These are phyloP conservation scores for Aspergillus egyptiacus DNA, from an alignment of 495 filamentous ascomycete species.

Conservation along the genomic window DNA sequence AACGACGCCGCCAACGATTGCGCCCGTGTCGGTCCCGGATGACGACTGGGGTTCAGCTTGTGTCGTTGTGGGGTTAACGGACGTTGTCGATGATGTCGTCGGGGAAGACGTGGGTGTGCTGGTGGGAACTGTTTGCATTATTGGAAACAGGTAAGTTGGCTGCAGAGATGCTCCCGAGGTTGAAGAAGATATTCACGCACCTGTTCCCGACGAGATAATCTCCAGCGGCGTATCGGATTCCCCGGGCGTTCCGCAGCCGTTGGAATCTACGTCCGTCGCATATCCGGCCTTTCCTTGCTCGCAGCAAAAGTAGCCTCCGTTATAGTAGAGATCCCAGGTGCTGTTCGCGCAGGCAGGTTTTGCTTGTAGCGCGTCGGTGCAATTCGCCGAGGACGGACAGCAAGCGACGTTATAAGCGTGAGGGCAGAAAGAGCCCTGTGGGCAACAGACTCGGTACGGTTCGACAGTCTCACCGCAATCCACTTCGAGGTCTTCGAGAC, in stretches of 20 bases:
- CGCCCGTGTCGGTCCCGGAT: background rate
- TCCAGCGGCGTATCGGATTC: background rate
- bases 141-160: too few relatives aligned
- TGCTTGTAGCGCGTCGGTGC: background rate
- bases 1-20: conserved; percentile 5
- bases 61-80: too few relatives aligned
- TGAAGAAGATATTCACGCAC: background rate
- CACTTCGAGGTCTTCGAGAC: background rate
- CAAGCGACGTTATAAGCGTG: conserved; percentile 9
- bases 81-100: too few relatives aligned
- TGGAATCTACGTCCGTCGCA: background rate
- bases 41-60: too few relatives aligned
- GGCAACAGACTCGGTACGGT: conserved; percentile 7
- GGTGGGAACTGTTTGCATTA: too few relatives aligned
- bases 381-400: background rate
- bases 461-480: conserved; percentile 5
- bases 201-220: background rate
- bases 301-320: conserved; percentile 9
- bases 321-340: conserved; percentile 13
- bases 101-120: too few relatives aligned
- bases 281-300: background rate
- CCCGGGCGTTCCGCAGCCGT: conserved; percentile 2
- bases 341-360: conserved; percentile 4
- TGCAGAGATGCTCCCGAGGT: background rate
- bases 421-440: conserved; percentile 1